These are phyloP conservation scores for Paraphoma sp. DNA, from an alignment of 2,329 filamentous ascomycete genomes.

Conservation along the genomic window DNA sequence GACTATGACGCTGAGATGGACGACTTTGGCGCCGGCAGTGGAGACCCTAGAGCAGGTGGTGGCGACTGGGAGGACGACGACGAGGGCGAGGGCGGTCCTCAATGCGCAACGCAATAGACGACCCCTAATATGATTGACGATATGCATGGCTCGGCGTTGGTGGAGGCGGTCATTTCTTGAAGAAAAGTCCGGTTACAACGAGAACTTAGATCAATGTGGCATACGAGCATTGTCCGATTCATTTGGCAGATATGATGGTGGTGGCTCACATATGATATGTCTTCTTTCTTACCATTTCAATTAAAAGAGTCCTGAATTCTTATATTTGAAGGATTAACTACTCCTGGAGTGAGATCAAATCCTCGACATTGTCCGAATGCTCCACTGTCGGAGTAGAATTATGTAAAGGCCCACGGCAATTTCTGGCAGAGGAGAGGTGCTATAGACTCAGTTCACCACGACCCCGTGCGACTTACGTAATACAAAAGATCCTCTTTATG, in stretches of 20 bases:
- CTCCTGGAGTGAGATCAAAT: too few relatives aligned
- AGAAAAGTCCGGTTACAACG: not conserved
- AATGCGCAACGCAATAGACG: conserved; percentile 74
- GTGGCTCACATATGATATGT: too few relatives aligned
- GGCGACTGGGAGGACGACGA: conserved; percentile 76
- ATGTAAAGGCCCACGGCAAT: too few relatives aligned
- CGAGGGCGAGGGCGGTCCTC: conserved; percentile 65
- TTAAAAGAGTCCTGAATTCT: too few relatives aligned
- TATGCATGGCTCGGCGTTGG: conserved; percentile 33
- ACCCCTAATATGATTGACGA: conserved; percentile 18
- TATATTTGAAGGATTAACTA: too few relatives aligned
- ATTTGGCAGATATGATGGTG: not conserved
- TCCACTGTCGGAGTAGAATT: too few relatives aligned
- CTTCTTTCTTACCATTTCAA: too few relatives aligned
- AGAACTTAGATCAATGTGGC: not conserved
- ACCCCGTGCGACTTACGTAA: too few relatives aligned
- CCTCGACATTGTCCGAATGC: too few relatives aligned
- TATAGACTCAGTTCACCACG: too few relatives aligned
- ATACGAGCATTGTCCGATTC: not conserved
- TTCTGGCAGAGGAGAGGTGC: too few relatives aligned
- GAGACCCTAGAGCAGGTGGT: conserved; percentile 69
- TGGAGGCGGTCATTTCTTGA: conserved; percentile 11
- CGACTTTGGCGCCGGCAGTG: conserved; percentile 77
- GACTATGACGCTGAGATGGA: conserved; percentile 85
- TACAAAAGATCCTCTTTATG: too few relatives aligned